These are phyloP conservation scores for Hymenoscyphus occultus DNA, from an alignment of 2,329 filamentous ascomycete genomes.

Conservation along the genomic window DNA sequence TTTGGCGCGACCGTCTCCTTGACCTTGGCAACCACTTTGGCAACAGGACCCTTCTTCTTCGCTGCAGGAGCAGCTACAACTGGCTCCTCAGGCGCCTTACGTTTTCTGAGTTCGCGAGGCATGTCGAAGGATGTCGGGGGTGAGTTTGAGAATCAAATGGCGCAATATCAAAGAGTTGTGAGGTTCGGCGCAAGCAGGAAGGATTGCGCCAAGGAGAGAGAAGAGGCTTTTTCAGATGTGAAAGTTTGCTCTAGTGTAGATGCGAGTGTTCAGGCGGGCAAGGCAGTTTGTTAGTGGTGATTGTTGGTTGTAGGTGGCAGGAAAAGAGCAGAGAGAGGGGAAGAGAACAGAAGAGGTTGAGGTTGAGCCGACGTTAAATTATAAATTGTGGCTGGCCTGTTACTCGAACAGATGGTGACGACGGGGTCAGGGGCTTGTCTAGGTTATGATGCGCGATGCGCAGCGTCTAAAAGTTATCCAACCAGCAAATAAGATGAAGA, in stretches of 20 bases:
- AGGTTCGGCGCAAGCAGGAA: slow-evolving; percentile 26
- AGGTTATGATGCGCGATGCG: slow-evolving; percentile 16
- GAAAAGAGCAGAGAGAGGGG: slow-evolving; percentile 1
- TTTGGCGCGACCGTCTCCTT: slow-evolving; percentile 35
- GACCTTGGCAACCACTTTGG: slow-evolving; percentile 42
- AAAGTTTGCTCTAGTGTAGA: neutral
- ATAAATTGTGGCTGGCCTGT: slow-evolving; percentile 28
- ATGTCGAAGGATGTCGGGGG: slow-evolving; percentile 38
- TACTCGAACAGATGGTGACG: slow-evolving; percentile 14
- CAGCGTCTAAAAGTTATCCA: slow-evolving; percentile 19
- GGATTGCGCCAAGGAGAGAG: slow-evolving; percentile 1
- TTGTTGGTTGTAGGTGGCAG: slow-evolving; percentile 4
- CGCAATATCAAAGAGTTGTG: slow-evolving; percentile 18
- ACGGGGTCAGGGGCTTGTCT: slow-evolving; percentile 21
- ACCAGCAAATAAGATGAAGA: slow-evolving; percentile 30
- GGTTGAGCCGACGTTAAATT: slow-evolving; percentile 30
- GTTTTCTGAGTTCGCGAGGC: slow-evolving; percentile 59
- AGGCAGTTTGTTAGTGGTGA: neutral
- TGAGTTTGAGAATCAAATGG: slow-evolving; percentile 14
- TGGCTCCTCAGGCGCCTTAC: slow-evolving; percentile 53
- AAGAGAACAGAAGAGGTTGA: slow-evolving; percentile 11
- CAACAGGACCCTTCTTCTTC: slow-evolving; percentile 45
- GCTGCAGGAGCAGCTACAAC: slow-evolving; percentile 40
- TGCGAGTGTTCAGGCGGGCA: neutral
- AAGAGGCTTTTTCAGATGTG: neutral